Evolutionary conservation across 2,329 filamentous ascomycete species (phyloP).

Genomic region (Hirsutella minnesotensis): DNA sequence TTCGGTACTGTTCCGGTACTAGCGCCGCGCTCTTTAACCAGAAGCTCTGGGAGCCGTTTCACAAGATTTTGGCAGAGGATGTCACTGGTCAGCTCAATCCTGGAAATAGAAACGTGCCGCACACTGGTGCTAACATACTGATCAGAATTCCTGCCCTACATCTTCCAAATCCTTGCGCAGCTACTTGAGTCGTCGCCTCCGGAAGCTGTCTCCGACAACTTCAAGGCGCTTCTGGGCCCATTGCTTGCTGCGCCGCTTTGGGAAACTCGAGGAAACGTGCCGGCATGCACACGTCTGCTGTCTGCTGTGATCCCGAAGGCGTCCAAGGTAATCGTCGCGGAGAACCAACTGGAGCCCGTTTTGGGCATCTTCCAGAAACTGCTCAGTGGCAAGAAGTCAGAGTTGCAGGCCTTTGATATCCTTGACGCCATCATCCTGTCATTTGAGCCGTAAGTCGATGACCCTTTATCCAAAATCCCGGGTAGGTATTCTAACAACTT

Average conservation of each 20-base stretch:
- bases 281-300: slow-evolving; percentile 75
- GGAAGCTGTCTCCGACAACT: slow-evolving; percentile 67
- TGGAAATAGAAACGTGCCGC: background rate
- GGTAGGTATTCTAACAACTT: background rate
- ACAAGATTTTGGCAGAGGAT: slow-evolving; percentile 66
- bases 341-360: slow-evolving; percentile 75
- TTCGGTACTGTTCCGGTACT: slow-evolving; percentile 52
- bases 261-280: slow-evolving; percentile 88
- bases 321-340: slow-evolving; percentile 57
- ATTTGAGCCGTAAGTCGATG: slow-evolving; percentile 53
- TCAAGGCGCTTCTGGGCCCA: slow-evolving; percentile 65
- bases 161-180: slow-evolving; percentile 90
- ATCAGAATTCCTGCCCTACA: slow-evolving; percentile 84
- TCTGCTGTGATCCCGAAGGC: slow-evolving; percentile 74
- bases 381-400: slow-evolving; percentile 68
- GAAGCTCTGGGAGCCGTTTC: slow-evolving; percentile 73
- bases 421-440: slow-evolving; percentile 67
- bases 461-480: background rate
- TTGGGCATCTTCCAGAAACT: slow-evolving; percentile 95
- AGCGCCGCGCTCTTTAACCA: slow-evolving; percentile 66
- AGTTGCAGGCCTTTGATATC: slow-evolving; percentile 79
- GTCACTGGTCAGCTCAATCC: slow-evolving; percentile 51
- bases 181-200: slow-evolving; percentile 78
- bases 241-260: slow-evolving; percentile 74
- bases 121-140: slow-evolving; percentile 8